Evolutionary conservation across 1,139 yeast genomes (phyloP).

Genomic region (Pneumocystis carinii): DNA sequence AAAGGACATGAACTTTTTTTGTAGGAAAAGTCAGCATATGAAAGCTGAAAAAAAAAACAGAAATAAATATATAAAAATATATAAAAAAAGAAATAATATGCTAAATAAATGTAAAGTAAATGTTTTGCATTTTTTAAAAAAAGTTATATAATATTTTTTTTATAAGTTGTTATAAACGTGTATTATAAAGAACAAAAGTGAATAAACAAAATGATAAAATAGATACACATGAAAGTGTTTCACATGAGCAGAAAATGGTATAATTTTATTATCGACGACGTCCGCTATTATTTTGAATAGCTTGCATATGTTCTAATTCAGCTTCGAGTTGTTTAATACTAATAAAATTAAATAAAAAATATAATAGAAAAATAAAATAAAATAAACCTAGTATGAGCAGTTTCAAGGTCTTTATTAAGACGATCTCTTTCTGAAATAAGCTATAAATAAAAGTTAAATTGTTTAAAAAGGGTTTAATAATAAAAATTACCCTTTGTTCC

Average conservation of each 20-base stretch:
- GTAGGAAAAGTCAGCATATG: neutral
- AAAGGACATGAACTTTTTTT: neutral
- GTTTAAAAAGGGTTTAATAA: too few relatives aligned
- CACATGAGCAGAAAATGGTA: too few relatives aligned
- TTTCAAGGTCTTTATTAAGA: constrained; percentile 84
- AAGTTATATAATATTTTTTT: too few relatives aligned
- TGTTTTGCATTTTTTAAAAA: neutral
- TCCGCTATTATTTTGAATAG: neutral
- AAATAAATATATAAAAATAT: neutral
- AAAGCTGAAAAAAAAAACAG: neutral
- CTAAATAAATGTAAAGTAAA: neutral
- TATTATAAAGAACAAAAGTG: neutral
- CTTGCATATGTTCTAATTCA: neutral
- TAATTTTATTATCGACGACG: neutral
- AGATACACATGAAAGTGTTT: too few relatives aligned
- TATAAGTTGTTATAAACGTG: too few relatives aligned
- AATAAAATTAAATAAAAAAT: neutral
- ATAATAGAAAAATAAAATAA: neutral
- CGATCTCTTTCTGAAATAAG: constrained; percentile 89
- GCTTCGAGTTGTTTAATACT: constrained; percentile 4
- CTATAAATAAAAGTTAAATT: constrained; percentile 73
- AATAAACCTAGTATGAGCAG: constrained; percentile 39
- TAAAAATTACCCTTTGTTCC: constrained; percentile 1
- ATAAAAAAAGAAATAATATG: neutral
- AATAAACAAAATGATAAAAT: neutral